Conservation (phyloP, 225 moss, liverwort and hornwort species). For the Polytrichum commune region DNA sequence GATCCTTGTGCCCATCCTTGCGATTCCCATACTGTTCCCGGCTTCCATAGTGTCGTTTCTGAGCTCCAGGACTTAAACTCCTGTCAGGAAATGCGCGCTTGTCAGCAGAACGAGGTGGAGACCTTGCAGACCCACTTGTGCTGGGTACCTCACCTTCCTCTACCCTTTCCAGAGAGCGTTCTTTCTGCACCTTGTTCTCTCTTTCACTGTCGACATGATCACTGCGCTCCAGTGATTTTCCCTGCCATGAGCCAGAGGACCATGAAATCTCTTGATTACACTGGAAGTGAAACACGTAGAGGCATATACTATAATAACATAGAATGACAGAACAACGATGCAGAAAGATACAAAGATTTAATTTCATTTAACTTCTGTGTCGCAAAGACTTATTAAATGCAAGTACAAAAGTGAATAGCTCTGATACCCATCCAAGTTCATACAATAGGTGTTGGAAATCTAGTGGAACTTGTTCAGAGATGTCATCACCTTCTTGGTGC, state of each 20-base stretch:
- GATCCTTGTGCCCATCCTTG: constrained; percentile 49
- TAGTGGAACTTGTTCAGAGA: too few relatives aligned
- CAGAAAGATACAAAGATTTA: too few relatives aligned
- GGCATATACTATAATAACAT: too few relatives aligned
- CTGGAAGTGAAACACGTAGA: too few relatives aligned
- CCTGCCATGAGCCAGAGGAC: constrained; percentile 16
- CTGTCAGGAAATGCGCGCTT: constrained; percentile 46
- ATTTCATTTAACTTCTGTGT: too few relatives aligned
- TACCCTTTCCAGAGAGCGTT: constrained; percentile 46
- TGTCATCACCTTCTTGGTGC: too few relatives aligned
- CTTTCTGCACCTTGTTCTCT: constrained; percentile 41
- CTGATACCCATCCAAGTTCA: too few relatives aligned
- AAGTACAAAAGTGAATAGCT: too few relatives aligned
- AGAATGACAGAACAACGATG: too few relatives aligned
- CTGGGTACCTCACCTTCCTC: constrained; percentile 64
- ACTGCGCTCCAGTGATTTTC: constrained; percentile 43
- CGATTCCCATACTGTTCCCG: constrained; percentile 56
- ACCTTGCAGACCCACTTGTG: constrained; percentile 54
- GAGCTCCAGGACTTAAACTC: constrained; percentile 48
- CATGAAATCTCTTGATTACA: too few relatives aligned
- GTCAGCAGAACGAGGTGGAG: constrained; percentile 52
- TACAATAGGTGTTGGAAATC: too few relatives aligned
- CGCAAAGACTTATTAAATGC: too few relatives aligned
- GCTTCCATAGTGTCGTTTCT: constrained; percentile 53
- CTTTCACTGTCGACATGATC: constrained; percentile 44